These are phyloP conservation scores for Ephemerocybe angulata DNA, from an alignment of 768 basidiomycete genomes.

Conservation along the genomic window DNA sequence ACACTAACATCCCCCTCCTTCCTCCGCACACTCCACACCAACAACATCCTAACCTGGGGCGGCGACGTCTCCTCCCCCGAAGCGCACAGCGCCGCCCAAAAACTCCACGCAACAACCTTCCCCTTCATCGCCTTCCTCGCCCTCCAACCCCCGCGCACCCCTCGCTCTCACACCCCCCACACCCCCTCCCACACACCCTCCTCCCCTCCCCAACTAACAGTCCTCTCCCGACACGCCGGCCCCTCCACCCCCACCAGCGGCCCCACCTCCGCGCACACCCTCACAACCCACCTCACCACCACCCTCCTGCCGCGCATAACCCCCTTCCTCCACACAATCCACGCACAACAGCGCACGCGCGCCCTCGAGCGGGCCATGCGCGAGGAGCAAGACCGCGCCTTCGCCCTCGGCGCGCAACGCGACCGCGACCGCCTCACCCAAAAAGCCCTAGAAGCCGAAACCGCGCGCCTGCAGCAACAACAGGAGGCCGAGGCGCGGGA, in stretches of 20 bases:
- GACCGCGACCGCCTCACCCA: constrained; percentile 69
- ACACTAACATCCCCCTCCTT: constrained; percentile 75
- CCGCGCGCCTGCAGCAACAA: constrained; percentile 28
- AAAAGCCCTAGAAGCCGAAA: constrained; percentile 43
- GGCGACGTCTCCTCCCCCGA: constrained; percentile 84
- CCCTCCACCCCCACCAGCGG: constrained; percentile 35
- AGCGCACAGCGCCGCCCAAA: constrained; percentile 69
- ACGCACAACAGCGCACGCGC: constrained; percentile 44
- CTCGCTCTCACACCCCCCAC: constrained; percentile 33
- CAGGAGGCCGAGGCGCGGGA: constrained; percentile 14
- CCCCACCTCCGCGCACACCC: constrained; percentile 59
- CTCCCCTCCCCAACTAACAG: constrained; percentile 56
- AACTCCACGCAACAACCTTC: constrained; percentile 84
- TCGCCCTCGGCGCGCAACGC: constrained; percentile 54
- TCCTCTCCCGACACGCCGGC: constrained; percentile 85
- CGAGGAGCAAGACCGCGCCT: constrained; percentile 81
- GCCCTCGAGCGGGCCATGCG: constrained; percentile 59
- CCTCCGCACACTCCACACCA: constrained; percentile 63
- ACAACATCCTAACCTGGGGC: constrained; percentile 85
- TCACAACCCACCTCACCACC: constrained; percentile 63
- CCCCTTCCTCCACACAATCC: constrained; percentile 69
- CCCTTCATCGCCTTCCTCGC: constrained; percentile 92
- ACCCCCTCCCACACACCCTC: constrained; percentile 30
- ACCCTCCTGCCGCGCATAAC: constrained; percentile 78
- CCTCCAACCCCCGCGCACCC: constrained; percentile 66